Base-by-base conservation (phyloP, 2,329 filamentous ascomycete species). In the Cadophora luteo-olivacea region DNA sequence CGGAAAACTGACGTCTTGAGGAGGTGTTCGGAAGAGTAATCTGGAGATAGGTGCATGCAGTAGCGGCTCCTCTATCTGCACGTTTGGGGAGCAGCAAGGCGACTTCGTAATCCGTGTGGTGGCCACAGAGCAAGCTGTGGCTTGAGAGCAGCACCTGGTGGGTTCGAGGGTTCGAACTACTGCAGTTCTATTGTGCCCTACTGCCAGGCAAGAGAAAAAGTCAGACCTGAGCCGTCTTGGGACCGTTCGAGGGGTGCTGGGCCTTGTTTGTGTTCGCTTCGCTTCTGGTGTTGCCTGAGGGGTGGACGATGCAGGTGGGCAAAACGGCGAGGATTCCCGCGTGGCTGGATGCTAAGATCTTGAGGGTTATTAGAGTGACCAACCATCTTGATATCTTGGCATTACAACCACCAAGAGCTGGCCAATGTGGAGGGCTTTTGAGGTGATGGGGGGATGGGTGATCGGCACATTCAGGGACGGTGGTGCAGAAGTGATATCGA, bases 251-350 rank as follows among this genome's bases (percentile, higher is more conserved):
- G 5, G 41, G 41, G 45, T 22, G 4, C 12, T 22, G 19, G 45
- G n/a, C 45, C n/a, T 5, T 45, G 16, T 57, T 54, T 22, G 45
- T 49, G 6, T 14, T 55, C 24, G 51, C 51, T 55, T 33, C 29
- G 24, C 6, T 55, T 45, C 12, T 29, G 51, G 51, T 33, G 24
- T 55, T 49, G 45, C 19, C 45, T 49, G 41, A 29, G 41, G 8
- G 29, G 41, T 14, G 14, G 38, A 52, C 24, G 22, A 14, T 38
- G n/a, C n/a, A n/a, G n/a, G n/a, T n/a, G 41, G 60, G 60, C 63
- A 69, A 72, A 74, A 71, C 69, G 67, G 71, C 71, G 72, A 72
- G 54, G 49, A 72, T 67, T 72, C 38, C 61, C 65, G 72, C 72
- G 71, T 72, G 67, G 71, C 69, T 72, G 49, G 51, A 45, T 29